Percentiles rank a stretch among this genome's conserved stretches.
Evolutionary conservation across 2,329 filamentous ascomycete species (phyloP).

Genomic region (Botrytis cinerea): DNA sequence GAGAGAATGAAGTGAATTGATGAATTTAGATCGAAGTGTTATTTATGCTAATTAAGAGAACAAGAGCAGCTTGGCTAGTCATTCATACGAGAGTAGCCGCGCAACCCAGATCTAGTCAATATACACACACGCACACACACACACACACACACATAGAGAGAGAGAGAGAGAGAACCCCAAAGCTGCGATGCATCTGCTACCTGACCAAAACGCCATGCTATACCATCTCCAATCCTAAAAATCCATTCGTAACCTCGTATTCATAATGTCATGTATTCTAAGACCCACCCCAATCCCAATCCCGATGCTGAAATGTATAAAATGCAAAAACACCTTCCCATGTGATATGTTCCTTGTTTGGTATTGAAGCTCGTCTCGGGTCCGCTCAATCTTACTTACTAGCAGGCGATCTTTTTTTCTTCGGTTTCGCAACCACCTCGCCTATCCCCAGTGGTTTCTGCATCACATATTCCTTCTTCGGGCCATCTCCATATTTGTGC

Average conservation of each 20-base stretch:
- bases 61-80: background rate
- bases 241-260: slow-evolving; percentile 11
- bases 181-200: background rate
- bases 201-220: slow-evolving; percentile 22
- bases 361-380: background rate
- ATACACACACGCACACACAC: background rate
- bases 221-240: slow-evolving; percentile 9
- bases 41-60: background rate
- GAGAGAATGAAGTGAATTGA: background rate
- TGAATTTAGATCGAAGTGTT: background rate
- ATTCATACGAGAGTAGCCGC: background rate
- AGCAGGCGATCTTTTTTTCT: slow-evolving; percentile 46
- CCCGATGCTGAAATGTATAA: slow-evolving; percentile 12
- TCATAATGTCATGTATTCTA: slow-evolving; percentile 16
- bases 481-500: slow-evolving; percentile 42
- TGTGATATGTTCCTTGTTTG: background rate
- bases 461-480: slow-evolving; percentile 32
- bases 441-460: slow-evolving; percentile 6
- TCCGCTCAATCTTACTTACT: background rate
- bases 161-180: background rate
- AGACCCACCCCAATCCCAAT: background rate
- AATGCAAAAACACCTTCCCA: slow-evolving; percentile 4
- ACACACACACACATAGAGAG: background rate
- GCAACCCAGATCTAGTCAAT: background rate
- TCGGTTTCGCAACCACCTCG: slow-evolving; percentile 23